These are phyloP conservation scores for Alternaria dauci DNA, from an alignment of 2,329 filamentous ascomycete species.

Conservation along the genomic window DNA sequence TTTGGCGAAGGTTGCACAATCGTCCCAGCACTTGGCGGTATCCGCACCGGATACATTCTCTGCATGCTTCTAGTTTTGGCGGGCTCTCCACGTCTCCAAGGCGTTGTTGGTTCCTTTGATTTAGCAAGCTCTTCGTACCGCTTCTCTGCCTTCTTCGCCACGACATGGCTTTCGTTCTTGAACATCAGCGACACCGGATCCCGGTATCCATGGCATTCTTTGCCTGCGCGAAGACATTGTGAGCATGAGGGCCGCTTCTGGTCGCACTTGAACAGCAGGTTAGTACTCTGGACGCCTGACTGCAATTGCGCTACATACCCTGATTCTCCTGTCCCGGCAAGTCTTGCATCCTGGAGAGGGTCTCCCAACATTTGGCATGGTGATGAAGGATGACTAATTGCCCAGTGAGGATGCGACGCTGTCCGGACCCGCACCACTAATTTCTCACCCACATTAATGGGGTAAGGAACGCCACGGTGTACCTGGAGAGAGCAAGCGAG, in stretches of 20 bases:
- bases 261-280: slow-evolving; percentile 36
- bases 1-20: slow-evolving; percentile 26
- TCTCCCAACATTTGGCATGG: slow-evolving; percentile 44
- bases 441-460: slow-evolving; percentile 6
- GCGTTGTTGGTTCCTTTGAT: slow-evolving; percentile 9
- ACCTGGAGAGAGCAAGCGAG: slow-evolving; percentile 1
- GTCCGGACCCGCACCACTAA: slow-evolving; percentile 2
- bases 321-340: slow-evolving; percentile 45
- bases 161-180: slow-evolving; percentile 39
- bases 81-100: not conserved
- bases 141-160: slow-evolving; percentile 36
- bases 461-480: slow-evolving; percentile 3
- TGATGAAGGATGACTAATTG: slow-evolving; percentile 4
- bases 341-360: slow-evolving; percentile 44
- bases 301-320: slow-evolving; percentile 25
- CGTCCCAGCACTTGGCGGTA: slow-evolving; percentile 24
- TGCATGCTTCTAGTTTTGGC: not conserved
- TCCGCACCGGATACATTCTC: not conserved
- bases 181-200: slow-evolving; percentile 44
- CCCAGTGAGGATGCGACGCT: not conserved
- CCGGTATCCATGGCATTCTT: slow-evolving; percentile 44
- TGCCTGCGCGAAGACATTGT: slow-evolving; percentile 41
- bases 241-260: slow-evolving; percentile 44
- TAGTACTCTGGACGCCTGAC: not conserved
- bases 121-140: slow-evolving; percentile 36